phyloP scores from a whole-genome alignment of 164 flowering plant species.

The Berberis thunbergii region DNA sequence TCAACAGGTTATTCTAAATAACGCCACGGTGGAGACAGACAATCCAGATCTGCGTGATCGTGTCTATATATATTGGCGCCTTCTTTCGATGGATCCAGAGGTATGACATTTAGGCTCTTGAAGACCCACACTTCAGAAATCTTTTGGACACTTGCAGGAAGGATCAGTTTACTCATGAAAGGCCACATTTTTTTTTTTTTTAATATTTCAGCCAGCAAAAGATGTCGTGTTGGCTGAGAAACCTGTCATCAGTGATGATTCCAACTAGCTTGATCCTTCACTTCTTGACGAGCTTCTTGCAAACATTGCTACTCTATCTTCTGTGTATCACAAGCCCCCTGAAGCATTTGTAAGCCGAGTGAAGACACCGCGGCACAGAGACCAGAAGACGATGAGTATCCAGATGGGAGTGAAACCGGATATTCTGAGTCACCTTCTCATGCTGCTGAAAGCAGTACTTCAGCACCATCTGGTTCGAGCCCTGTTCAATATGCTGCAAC shows the following conservation, averaged over 20 bases:
- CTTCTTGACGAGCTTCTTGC: conserved; percentile 97
- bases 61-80: conserved; percentile 99
- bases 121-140: not conserved
- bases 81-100: conserved; percentile 99
- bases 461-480: conserved; percentile 51
- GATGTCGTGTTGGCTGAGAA: conserved; percentile 99
- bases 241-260: conserved; percentile 97
- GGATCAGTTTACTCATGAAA: not conserved
- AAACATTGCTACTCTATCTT: conserved; percentile 91
- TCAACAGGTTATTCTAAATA: conserved; percentile 82
- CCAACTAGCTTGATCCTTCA: conserved; percentile 84
- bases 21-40: conserved; percentile 99
- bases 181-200: not conserved
- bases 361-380: conserved; percentile 53
- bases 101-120: conserved; percentile 21
- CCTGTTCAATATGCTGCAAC: conserved; percentile 32
- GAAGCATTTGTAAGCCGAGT: conserved; percentile 92
- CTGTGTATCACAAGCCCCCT: conserved; percentile 97
- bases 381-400: conserved; percentile 90
- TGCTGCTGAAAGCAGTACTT: conserved; percentile 37
- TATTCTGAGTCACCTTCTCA: conserved; percentile 64
- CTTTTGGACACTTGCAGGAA: not conserved
- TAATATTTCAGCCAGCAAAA: conserved; percentile 73
- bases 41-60: conserved; percentile 98
- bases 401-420: conserved; percentile 72